Percentiles rank a stretch among this genome's conserved stretches.
Conservation (phyloP, 805 yeast species). For the Metschnikowia shivogae region DNA sequence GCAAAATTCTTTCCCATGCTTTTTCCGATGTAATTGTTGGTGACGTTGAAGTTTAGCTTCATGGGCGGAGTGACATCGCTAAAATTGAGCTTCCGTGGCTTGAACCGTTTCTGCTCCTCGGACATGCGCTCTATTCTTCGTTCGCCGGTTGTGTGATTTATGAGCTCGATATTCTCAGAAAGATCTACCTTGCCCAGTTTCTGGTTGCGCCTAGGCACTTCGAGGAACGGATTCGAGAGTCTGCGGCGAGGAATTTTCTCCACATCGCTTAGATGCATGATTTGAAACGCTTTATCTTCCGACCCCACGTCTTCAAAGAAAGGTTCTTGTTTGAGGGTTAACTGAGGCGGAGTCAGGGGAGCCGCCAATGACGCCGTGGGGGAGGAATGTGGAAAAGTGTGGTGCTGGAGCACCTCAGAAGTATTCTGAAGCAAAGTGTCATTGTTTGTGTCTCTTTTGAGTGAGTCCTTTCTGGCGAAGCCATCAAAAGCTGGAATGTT, state of each 20-base stretch:
- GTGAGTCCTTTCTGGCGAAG: too few species aligned
- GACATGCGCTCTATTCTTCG: conserved; percentile 7
- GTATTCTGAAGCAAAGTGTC: too few species aligned
- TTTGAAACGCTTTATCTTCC: conserved; percentile 6
- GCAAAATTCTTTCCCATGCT: conserved; percentile 16
- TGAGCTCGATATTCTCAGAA: conserved; percentile 14
- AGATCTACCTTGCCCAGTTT: conserved; percentile 6
- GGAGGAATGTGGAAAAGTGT: too few species aligned
- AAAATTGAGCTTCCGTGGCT: conserved; percentile 16
- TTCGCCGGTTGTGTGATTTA: conserved; percentile 16
- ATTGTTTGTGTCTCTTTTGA: too few species aligned
- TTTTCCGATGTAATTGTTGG: conserved; percentile 15
- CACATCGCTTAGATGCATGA: conserved; percentile 5
- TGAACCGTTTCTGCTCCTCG: conserved; percentile 13
- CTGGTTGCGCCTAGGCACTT: neutral
- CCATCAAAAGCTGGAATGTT: too few species aligned
- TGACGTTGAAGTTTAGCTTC: conserved; percentile 11
- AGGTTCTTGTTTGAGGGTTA: conserved; percentile 11
- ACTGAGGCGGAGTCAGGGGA: conserved; percentile 7
- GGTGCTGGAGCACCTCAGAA: too few species aligned
- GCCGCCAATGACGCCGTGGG: too few species aligned
- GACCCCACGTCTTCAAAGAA: conserved; percentile 7
- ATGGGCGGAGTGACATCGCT: conserved; percentile 11
- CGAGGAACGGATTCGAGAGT: conserved; percentile 15
- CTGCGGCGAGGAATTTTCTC: conserved; percentile 10